Evolutionary conservation across 2,329 filamentous ascomycete genomes (phyloP), one percentile per base, ranked within the genome.

Genomic region (Stemphylium beticola): DNA sequence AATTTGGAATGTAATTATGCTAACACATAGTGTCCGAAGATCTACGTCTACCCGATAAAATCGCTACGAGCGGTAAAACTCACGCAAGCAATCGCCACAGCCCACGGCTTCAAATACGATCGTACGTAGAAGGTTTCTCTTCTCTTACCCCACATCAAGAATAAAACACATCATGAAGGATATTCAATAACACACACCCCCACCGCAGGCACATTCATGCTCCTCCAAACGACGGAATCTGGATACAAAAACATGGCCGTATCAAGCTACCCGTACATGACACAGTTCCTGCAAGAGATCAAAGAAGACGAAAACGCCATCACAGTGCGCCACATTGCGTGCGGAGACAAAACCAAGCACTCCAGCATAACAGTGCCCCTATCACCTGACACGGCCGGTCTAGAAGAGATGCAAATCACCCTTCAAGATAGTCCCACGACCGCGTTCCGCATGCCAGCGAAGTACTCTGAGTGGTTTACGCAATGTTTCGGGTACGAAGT

Each of bases 31-130:
- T 11, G 6, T 10, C 42, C 10, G 15, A 12, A 79, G 74, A 74
- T 81, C 12, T 78, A 78, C 53, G 71, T 76, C 5, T 82, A 82
- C 53, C 79, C 79, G 2, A 78, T 82, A 68, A 82, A 82, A 61
- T 77, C 78, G 12, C 68, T 81, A 6, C 75, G 78, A 14, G 72
- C 67, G 2, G 69, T 76, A 4, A 71, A 75, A 17, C 64, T 79
- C 22, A 65, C 72, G 2, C 66, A 69, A 34, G 74, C 76, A 14
- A 59, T 74, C 41, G 74, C 78, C 15, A 80, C 79, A 8, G 73
- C 72, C 51, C 64, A 78, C 68, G 79, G 79, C 56, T 78, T 81
- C 51, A 66, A 74, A 24, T 75, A 79, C 55, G 79, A 82, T 58
- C 68, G 79, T 55, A 69, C 11, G 26, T 29, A 4, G 6, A 64